These are phyloP conservation scores for Cajanus cajan DNA, from an alignment of 306 rosid species.

Conservation along the genomic window DNA sequence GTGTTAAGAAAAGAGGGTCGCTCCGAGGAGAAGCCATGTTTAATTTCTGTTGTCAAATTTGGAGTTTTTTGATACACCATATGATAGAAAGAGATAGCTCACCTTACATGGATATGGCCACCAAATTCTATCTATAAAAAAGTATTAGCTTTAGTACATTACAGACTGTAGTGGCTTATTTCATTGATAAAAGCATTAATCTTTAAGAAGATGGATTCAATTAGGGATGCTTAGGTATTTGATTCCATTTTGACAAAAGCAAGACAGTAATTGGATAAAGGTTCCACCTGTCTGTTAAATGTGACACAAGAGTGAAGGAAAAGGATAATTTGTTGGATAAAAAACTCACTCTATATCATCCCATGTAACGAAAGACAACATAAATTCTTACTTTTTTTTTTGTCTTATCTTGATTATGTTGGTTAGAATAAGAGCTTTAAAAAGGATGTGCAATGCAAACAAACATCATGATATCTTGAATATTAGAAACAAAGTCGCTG, in stretches of 20 bases:
- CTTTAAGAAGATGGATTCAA: background rate
- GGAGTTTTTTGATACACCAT: background rate
- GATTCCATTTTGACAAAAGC: conserved; percentile 26
- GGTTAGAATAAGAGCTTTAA: conserved; percentile 1
- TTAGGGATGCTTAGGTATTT: conserved; percentile 6
- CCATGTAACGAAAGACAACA: background rate
- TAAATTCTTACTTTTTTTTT: background rate
- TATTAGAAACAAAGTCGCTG: background rate
- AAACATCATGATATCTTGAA: background rate
- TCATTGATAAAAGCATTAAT: background rate
- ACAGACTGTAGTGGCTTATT: background rate
- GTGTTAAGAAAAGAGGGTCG: background rate
- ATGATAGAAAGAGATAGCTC: background rate
- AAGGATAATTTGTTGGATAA: too few relatives aligned
- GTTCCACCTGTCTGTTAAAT: background rate
- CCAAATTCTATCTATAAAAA: background rate
- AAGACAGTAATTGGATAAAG: conserved; percentile 15
- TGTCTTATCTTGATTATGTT: background rate
- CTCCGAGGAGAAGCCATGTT: background rate
- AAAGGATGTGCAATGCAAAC: background rate
- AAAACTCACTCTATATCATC: too few relatives aligned
- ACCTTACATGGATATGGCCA: background rate
- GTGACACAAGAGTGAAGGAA: too few relatives aligned
- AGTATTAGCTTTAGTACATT: background rate
- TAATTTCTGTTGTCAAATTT: background rate